Base-by-base conservation (phyloP, 345 rosid genomes). In the Aquilaria yunnanensis region DNA sequence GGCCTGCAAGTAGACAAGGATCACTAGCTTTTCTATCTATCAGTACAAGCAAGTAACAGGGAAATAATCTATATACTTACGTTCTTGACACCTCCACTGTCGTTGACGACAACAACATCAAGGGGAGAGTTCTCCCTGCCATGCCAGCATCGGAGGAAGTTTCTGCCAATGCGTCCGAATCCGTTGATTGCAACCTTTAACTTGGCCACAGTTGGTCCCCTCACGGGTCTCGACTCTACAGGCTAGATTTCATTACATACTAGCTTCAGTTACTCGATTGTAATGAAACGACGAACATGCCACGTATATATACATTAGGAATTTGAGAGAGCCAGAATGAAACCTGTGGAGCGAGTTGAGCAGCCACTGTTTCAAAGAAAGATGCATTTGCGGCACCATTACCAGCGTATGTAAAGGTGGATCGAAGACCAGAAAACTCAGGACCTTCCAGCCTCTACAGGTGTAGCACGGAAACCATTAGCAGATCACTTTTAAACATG, bases 11-110 rank as follows among this genome's bases (percentile, higher is more conserved):
- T 47, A 12, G 31, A 57, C 54, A 31, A n/a, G 48, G 10, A 45
- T 51, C 23, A 4, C 10, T 37, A 57, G 14, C 33, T 47, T 14
- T 34, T 51, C 31, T 56, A 56, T 14, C 52, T 10, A 64, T 50
- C 14, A 7, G 51, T 47, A 8, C 29, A 54, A 30, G 57, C 3
- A 23, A 1, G 23, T 23, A 23, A 37, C 34, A 56, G n/a, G 30
- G 51, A 12, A 34, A 50, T 52, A 33, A 14, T 14, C 11, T 3
- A 54, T 34, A 41, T 62, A 32, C 85, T 80, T 79, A 94, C 99
- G 52, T 94, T 94, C 86, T 79, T 94, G 72, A 94, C 99, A 85
- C 97, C 99, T 37, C 92, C 97, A 43, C 97, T 90, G 95, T 94
- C 99, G 47, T 94, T 94, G 74, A 94, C 86, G 0, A 94, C 95